Evolutionary conservation across 768 basidiomycete species (phyloP).

Genomic region (Phylloporus arenicola): DNA sequence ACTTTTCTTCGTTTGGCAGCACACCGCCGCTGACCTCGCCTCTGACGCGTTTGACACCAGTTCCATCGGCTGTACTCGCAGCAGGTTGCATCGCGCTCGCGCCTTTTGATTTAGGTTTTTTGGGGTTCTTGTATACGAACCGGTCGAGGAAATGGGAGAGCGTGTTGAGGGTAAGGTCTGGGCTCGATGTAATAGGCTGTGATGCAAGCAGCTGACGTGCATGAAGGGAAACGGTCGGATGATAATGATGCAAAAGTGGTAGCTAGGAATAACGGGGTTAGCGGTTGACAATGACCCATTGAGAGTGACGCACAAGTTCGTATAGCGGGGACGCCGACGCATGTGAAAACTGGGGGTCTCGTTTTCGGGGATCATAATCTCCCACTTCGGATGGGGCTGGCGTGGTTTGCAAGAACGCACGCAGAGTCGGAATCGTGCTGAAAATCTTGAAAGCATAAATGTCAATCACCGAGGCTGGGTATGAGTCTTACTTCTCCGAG

Average conservation of each 20-base stretch:
- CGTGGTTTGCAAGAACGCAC: constrained; percentile 38
- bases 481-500: constrained; percentile 71
- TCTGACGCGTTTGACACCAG: constrained; percentile 65
- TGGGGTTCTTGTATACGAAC: constrained; percentile 96
- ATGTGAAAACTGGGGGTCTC: constrained; percentile 83
- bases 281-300: background rate
- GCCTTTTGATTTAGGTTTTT: constrained; percentile 68
- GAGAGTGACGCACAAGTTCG: constrained; percentile 66
- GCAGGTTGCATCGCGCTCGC: constrained; percentile 95
- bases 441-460: constrained; percentile 39
- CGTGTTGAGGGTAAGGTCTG: constrained; percentile 89
- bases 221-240: constrained; percentile 85
- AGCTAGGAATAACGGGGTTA: constrained; percentile 38
- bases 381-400: constrained; percentile 26
- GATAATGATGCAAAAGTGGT: constrained; percentile 80
- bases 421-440: constrained; percentile 41
- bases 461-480: background rate
- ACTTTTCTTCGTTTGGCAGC: constrained; percentile 68
- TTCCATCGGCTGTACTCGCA: constrained; percentile 54
- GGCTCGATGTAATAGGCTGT: constrained; percentile 70
- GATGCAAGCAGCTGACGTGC: constrained; percentile 73
- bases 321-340: constrained; percentile 78
- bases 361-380: constrained; percentile 80
- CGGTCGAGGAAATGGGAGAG: constrained; percentile 94
- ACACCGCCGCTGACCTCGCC: constrained; percentile 46